Conservation (phyloP, 305 asterid genomes). For the Fraxinus latifolia region DNA sequence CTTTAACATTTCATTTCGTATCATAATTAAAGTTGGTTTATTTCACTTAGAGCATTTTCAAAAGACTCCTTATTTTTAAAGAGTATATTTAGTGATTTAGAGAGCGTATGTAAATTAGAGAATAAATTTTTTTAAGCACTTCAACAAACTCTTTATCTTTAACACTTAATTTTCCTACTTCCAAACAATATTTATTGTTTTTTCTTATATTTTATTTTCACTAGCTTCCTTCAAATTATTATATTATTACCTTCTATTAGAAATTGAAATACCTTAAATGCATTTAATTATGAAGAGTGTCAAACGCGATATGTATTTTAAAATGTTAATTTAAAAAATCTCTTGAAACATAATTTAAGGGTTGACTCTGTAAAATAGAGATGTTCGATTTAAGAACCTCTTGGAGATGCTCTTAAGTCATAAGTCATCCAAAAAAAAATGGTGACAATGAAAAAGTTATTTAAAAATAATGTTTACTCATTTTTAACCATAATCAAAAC, state of each 20-base stretch:
- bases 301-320: no score
- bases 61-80: no score
- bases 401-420: not conserved
- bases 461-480: not conserved
- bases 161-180: no score
- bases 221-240: not conserved
- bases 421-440: not conserved
- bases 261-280: not conserved
- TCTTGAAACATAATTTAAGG: no score
- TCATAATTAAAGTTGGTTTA: not conserved
- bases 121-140: no score
- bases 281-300: not conserved
- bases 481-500: not conserved
- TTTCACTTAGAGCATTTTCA: not conserved
- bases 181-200: no score
- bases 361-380: not conserved
- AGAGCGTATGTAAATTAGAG: not conserved
- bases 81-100: not conserved
- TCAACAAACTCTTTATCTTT: no score
- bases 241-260: not conserved
- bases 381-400: not conserved
- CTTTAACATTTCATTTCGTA: no score
- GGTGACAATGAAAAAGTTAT: not conserved
- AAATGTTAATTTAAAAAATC: not conserved
- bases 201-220: not conserved